Conservation (phyloP, 2,329 filamentous ascomycete species). For the Colletotrichum ledebouriae region DNA sequence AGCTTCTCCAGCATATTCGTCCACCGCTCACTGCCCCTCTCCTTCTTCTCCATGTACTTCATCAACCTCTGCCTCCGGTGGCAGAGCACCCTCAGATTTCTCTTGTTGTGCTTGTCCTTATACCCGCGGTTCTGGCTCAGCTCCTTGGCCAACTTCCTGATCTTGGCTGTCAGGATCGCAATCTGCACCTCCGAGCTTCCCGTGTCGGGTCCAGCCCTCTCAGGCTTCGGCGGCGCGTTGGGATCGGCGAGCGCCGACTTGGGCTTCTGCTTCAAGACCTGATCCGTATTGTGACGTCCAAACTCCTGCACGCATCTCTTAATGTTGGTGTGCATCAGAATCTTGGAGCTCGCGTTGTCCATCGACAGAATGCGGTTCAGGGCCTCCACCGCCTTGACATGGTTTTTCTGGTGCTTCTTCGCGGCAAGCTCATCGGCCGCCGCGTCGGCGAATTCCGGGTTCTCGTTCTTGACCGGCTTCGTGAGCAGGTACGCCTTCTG, state of each 20-base stretch:
- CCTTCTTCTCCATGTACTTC: constrained; percentile 87
- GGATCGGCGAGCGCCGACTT: constrained; percentile 59
- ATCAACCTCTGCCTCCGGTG: constrained; percentile 92
- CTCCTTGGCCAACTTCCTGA: constrained; percentile 81
- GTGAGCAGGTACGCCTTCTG: constrained; percentile 77
- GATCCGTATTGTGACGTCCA: constrained; percentile 91
- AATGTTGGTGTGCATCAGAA: constrained; percentile 85
- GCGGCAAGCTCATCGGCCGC: constrained; percentile 51
- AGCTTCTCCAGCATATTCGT: constrained; percentile 85
- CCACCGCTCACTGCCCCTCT: constrained; percentile 92
- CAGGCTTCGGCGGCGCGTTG: constrained; percentile 56
- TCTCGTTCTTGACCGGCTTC: constrained; percentile 61
- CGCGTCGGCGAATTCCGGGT: constrained; percentile 57
- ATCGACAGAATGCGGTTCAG: constrained; percentile 84
- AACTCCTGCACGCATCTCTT: constrained; percentile 88
- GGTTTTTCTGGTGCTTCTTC: constrained; percentile 65
- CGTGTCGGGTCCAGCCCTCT: constrained; percentile 88
- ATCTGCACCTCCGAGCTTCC: constrained; percentile 98
- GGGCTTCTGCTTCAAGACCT: constrained; percentile 72
- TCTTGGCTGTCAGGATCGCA: constrained; percentile 94
- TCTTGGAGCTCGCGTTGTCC: constrained; percentile 81
- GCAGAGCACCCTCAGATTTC: constrained; percentile 86
- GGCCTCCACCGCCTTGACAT: constrained; percentile 79
- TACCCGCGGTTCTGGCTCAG: constrained; percentile 76
- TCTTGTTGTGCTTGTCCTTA: constrained; percentile 94